Conservation (phyloP, 2,329 filamentous ascomycete species). For the Zalaria obscura region DNA sequence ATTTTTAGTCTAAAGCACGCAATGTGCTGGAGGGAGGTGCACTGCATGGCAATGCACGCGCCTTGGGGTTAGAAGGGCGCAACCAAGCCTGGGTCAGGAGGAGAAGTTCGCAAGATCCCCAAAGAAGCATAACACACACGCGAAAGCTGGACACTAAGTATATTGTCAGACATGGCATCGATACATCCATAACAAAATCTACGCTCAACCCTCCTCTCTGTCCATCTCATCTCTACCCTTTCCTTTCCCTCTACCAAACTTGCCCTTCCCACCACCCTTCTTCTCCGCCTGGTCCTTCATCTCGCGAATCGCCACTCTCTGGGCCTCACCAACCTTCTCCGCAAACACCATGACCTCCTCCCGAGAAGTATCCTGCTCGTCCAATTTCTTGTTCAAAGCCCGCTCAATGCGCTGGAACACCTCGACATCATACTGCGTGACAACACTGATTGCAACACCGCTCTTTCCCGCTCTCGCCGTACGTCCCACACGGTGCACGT, state of each 20-base stretch:
- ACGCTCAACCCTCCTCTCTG: background rate
- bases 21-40: too few relatives aligned
- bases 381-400: conserved; percentile 63
- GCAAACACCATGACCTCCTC: conserved; percentile 59
- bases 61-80: too few relatives aligned
- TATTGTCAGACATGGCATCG: too few relatives aligned
- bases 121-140: too few relatives aligned
- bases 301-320: conserved; percentile 62
- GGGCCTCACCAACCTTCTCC: conserved; percentile 74
- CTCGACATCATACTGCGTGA: conserved; percentile 59
- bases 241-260: conserved; percentile 35
- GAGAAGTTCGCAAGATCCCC: too few relatives aligned
- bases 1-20: too few relatives aligned
- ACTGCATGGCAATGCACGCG: too few relatives aligned
- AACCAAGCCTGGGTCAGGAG: too few relatives aligned
- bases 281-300: conserved; percentile 61
- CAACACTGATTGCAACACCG: conserved; percentile 65
- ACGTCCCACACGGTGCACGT: conserved; percentile 78
- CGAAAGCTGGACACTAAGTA: too few relatives aligned
- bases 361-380: conserved; percentile 55
- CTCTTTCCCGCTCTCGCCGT: conserved; percentile 78
- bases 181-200: too few relatives aligned
- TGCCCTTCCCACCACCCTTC: conserved; percentile 26
- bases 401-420: conserved; percentile 70
- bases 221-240: background rate